Percentiles rank a stretch among this genome's conserved stretches.
Conservation (phyloP, 1,139 yeast genomes). For the Hyphopichia burtonii region DNA sequence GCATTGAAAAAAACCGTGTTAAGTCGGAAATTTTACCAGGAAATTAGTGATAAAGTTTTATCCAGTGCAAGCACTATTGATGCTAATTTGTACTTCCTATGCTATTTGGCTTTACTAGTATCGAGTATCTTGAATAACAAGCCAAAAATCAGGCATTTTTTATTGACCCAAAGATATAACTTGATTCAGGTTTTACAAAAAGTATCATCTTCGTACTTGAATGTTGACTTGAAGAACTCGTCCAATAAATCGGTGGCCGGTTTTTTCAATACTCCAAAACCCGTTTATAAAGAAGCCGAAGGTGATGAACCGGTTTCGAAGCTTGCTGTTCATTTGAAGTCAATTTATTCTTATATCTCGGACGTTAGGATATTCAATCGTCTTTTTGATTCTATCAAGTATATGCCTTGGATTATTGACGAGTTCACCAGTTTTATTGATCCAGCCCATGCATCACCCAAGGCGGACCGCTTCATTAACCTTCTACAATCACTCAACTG, state of each 20-base stretch:
- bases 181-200: constrained; percentile 17
- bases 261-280: constrained; percentile 3
- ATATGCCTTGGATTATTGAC: constrained; percentile 50
- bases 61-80: constrained; percentile 37
- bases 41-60: constrained; percentile 42
- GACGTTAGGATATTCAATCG: constrained; percentile 57
- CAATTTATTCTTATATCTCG: constrained; percentile 46
- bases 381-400: constrained; percentile 50
- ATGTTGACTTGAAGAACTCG: constrained; percentile 16
- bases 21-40: constrained; percentile 42
- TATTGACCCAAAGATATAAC: constrained; percentile 27
- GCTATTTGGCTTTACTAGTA: constrained; percentile 41
- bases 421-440: constrained; percentile 31
- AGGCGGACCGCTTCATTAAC: constrained; percentile 34
- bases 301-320: constrained; percentile 18
- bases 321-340: constrained; percentile 39
- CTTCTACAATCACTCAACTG: constrained; percentile 44
- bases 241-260: constrained; percentile 13
- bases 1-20: constrained; percentile 24
- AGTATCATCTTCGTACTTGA: constrained; percentile 9
- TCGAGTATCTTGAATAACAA: constrained; percentile 44
- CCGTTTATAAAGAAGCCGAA: constrained; percentile 6
- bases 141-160: constrained; percentile 29
- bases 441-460: constrained; percentile 26
- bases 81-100: constrained; percentile 41